Base-by-base conservation (phyloP, 805 yeast genomes). In the Barnettozyma wickerhamii region DNA sequence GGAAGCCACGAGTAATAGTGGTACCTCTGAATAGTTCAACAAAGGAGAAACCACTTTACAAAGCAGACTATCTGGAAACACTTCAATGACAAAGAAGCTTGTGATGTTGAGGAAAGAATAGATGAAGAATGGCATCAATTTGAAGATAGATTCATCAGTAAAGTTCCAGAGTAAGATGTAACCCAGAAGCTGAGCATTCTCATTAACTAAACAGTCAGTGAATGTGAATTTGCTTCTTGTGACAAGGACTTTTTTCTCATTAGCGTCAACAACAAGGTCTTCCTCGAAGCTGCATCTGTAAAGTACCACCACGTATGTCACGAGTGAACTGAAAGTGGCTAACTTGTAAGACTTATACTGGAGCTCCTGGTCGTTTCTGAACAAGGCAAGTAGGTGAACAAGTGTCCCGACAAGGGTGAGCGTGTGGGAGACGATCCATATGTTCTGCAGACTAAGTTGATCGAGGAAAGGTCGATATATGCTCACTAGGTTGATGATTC, bases 91-190 rank as follows among this genome's bases (percentile, higher is more conserved):
- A 32, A 60, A 49, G 42, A 53, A 66, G 18, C 60, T 58, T 21
- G 62, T 50, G 29, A 67, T 46, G 42, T 69, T 69, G 39, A 69
- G 51, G n/a, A 61, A 49, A 4, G 74, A 68, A 45, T 68, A 69
- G 7, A 62, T 54, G n/a, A 62, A 58, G 48, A 68, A 69, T 2
- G 74, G 72, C 20, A 63, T 41, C 33, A 69, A 44, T 43, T 69
- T 69, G 28, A 63, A 39, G n/a, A 62, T 15, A 15, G 58, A 59
- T 3, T 50, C 42, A 4, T 56, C 50, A 0, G 73, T 65, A 9
- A 55, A 51, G 20, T 60, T 33, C 72, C 72, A 68, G 19, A 69
- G 52, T n/a, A 55, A 45, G 2, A 69, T 51, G 49, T 60, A 65
- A 0, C 62, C 60, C 30, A 68, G 52, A 33, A 69, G 42, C 30